Evolutionary conservation across 805 yeast genomes (phyloP).

Genomic region (Saturnispora besseyi): DNA sequence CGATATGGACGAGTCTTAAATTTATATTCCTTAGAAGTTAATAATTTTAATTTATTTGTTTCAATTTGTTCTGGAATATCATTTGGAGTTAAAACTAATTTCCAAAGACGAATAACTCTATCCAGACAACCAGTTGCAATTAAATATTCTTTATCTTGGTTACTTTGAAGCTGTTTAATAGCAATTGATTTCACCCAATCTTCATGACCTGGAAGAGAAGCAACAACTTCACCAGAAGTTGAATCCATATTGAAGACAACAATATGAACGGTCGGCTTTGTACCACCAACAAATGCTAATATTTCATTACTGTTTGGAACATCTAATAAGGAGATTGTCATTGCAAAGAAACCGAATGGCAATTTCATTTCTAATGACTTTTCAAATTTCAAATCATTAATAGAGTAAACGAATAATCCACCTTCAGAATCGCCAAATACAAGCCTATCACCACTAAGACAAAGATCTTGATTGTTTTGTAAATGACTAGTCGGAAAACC

Average conservation of each 20-base stretch:
- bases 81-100: slow-evolving; percentile 48
- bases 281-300: slow-evolving; percentile 66
- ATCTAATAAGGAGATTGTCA: slow-evolving; percentile 30
- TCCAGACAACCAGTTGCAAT: slow-evolving; percentile 93
- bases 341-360: slow-evolving; percentile 41
- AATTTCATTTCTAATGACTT: slow-evolving; percentile 28
- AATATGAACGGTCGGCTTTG: slow-evolving; percentile 45
- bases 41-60: slow-evolving; percentile 38
- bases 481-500: slow-evolving; percentile 5
- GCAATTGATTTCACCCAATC: slow-evolving; percentile 85
- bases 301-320: slow-evolving; percentile 28
- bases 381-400: slow-evolving; percentile 19
- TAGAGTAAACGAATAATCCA: slow-evolving; percentile 41
- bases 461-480: not conserved
- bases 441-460: slow-evolving; percentile 30
- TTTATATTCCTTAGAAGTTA: slow-evolving; percentile 67
- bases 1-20: slow-evolving; percentile 35
- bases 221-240: slow-evolving; percentile 29
- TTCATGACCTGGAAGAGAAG: slow-evolving; percentile 79
- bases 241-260: slow-evolving; percentile 11
- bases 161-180: slow-evolving; percentile 34
- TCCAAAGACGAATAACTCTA: slow-evolving; percentile 85
- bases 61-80: slow-evolving; percentile 41
- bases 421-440: slow-evolving; percentile 64
- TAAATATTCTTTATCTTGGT: slow-evolving; percentile 40